Conservation (phyloP, 257 asterid genomes). For the Nicotiana tabacum region DNA sequence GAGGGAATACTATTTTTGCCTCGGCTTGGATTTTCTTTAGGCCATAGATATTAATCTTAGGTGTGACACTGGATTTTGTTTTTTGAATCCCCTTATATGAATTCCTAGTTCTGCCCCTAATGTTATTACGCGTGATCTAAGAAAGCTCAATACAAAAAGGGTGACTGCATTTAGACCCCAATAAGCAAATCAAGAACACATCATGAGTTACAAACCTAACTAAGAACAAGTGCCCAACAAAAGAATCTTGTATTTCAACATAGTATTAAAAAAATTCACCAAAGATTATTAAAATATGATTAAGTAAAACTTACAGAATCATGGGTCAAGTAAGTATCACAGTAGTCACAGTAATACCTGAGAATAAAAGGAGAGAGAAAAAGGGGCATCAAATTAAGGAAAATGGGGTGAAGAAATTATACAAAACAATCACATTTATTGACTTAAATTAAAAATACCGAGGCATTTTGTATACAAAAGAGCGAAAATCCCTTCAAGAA, state of each 20-base stretch:
- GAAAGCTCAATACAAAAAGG: no score
- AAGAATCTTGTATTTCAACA: background rate
- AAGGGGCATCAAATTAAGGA: background rate
- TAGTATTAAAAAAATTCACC: background rate
- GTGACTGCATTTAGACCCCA: no score
- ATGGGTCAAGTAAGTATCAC: slow-evolving; percentile 26
- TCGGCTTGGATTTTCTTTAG: no score
- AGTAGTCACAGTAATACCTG: slow-evolving; percentile 30
- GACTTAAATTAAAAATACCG: slow-evolving; percentile 3
- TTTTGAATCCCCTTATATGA: no score
- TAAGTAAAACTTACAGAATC: slow-evolving; percentile 19
- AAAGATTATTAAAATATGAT: background rate
- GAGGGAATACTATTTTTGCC: no score
- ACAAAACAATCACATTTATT: background rate
- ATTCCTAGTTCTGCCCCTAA: no score
- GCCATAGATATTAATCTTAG: no score
- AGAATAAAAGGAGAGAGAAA: background rate
- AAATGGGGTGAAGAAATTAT: background rate
- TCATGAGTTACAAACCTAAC: no score
- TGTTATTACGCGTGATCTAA: no score
- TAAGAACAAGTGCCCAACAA: background rate
- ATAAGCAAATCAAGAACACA: no score
- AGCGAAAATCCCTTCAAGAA: background rate
- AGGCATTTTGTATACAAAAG: slow-evolving; percentile 11
- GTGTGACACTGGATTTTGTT: no score